Evolutionary conservation across 164 flowering plant species (phyloP).

Genomic region (Amborella trichopoda): DNA sequence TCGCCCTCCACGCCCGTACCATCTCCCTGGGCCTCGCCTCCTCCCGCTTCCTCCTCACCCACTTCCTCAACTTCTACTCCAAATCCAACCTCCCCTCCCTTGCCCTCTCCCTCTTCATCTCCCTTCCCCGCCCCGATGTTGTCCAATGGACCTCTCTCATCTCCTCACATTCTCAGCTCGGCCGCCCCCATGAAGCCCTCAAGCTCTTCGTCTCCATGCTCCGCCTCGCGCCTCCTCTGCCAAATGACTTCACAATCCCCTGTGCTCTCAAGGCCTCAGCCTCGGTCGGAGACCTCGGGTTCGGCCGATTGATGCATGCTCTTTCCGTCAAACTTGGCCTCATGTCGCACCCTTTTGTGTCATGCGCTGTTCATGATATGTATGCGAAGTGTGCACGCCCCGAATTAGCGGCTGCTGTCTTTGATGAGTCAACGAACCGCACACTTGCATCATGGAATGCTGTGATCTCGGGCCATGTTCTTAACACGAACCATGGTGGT

Average conservation of each 20-base stretch:
- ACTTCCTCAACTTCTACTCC: conserved; percentile 80
- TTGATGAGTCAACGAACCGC: conserved; percentile 71
- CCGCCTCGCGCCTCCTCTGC: conserved; percentile 31
- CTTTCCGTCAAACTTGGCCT: conserved; percentile 38
- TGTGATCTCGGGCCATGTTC: conserved; percentile 52
- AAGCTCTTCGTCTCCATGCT: conserved; percentile 42
- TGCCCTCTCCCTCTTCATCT: conserved; percentile 46
- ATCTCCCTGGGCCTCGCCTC: conserved; percentile 26
- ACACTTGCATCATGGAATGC: conserved; percentile 73
- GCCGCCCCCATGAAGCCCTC: conserved; percentile 39
- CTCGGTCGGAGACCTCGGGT: conserved; percentile 16
- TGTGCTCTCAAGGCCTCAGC: conserved; percentile 59
- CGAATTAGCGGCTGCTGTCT: conserved; percentile 40
- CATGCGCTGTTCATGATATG: conserved; percentile 71
- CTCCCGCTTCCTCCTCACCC: conserved; percentile 54
- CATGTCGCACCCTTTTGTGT: conserved; percentile 48
- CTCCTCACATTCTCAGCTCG: conserved; percentile 60
- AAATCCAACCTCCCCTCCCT: conserved; percentile 60
- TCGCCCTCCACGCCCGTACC: conserved; percentile 60
- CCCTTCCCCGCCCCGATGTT: conserved; percentile 50
- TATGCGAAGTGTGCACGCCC: conserved; percentile 41
- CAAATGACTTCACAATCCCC: conserved; percentile 90
- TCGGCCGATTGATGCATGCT: conserved; percentile 51
- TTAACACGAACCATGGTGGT: conserved; percentile 24
- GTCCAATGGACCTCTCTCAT: conserved; percentile 89